These are phyloP conservation scores for Glonium stellatum DNA, from an alignment of 495 filamentous ascomycete species.

Conservation along the genomic window DNA sequence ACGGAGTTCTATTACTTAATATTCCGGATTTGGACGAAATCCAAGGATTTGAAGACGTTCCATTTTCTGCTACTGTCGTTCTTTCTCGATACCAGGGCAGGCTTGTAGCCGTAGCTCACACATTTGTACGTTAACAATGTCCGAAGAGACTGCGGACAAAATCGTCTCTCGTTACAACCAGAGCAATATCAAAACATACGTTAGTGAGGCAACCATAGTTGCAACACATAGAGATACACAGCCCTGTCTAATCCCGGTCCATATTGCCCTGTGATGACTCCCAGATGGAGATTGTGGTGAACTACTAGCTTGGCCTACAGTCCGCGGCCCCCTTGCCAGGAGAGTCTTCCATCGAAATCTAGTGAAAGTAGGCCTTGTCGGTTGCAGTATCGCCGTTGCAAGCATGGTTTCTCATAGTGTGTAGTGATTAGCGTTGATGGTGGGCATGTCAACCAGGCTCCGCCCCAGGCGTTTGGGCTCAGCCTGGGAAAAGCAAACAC, in stretches of 20 bases:
- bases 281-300: neutral
- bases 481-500: too few species aligned
- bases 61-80: neutral
- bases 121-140: slow-evolving; percentile 9
- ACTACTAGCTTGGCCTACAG: too few species aligned
- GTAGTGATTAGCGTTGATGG: too few species aligned
- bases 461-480: too few species aligned
- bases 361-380: too few species aligned
- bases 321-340: too few species aligned
- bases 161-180: neutral
- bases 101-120: slow-evolving; percentile 17
- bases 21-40: neutral
- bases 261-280: neutral
- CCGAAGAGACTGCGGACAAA: neutral
- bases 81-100: slow-evolving; percentile 26
- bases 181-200: neutral
- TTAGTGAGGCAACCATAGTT: neutral
- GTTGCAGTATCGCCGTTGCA: too few species aligned
- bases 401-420: too few species aligned
- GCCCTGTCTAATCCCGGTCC: neutral
- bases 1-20: slow-evolving; percentile 10
- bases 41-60: neutral
- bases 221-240: neutral
- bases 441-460: too few species aligned
- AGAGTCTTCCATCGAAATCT: too few species aligned